Percentiles rank a stretch among this genome's conserved stretches.
phyloP scores from a whole-genome alignment of 2,329 filamentous ascomycete species.

The Trichophaea hybrida region DNA sequence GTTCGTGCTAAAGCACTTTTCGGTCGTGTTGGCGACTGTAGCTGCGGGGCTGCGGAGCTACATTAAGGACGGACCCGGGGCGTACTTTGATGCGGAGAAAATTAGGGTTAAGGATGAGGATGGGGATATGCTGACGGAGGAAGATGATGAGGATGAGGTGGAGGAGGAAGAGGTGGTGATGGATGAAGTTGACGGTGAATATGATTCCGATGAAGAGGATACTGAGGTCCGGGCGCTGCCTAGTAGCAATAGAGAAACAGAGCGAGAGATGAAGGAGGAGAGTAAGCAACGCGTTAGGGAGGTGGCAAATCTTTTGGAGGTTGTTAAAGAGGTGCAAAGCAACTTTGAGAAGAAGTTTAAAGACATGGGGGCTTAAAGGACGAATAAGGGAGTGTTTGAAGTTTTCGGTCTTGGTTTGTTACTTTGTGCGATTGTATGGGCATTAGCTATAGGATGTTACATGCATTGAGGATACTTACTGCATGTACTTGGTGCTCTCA shows the following conservation, averaged over 20 bases:
- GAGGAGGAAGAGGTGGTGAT: slow-evolving; percentile 25
- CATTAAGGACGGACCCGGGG: slow-evolving; percentile 33
- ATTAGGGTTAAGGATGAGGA: slow-evolving; percentile 34
- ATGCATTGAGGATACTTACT: too few relatives aligned
- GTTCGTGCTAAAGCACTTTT: slow-evolving; percentile 54
- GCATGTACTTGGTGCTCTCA: too few relatives aligned
- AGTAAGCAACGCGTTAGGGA: not conserved
- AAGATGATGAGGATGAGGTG: slow-evolving; percentile 30
- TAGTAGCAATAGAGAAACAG: too few relatives aligned
- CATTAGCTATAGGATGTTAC: too few relatives aligned
- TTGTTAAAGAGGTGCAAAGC: not conserved
- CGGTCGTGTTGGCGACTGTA: slow-evolving; percentile 52
- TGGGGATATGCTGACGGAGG: slow-evolving; percentile 30
- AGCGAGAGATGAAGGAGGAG: not conserved
- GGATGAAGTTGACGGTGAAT: not conserved
- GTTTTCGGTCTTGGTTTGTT: slow-evolving; percentile 27
- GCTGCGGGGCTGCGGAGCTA: slow-evolving; percentile 48
- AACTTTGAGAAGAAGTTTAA: not conserved
- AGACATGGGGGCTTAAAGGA: not conserved
- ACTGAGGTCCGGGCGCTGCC: too few relatives aligned
- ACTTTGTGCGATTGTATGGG: too few relatives aligned
- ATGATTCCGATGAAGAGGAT: not conserved
- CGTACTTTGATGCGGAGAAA: slow-evolving; percentile 36
- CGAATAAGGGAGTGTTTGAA: slow-evolving; percentile 37
- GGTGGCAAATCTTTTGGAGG: slow-evolving; percentile 18